Base-by-base conservation (phyloP, 148 eudicot genomes). In the Rhododendron kiyosumense region DNA sequence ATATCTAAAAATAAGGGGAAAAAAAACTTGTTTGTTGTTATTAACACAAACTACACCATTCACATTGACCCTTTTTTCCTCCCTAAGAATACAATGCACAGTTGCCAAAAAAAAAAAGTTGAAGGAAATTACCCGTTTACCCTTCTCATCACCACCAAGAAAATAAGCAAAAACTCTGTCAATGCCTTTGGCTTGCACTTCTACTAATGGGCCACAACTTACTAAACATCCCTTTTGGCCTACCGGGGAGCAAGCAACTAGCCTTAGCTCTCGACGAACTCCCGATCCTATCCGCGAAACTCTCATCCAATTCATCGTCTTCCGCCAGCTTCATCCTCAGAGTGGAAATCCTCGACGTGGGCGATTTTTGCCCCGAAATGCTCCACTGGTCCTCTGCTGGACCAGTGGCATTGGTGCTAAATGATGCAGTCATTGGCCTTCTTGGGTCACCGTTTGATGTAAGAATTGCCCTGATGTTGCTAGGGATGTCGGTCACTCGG, bases 311-410 rank as follows among this genome's bases (percentile, higher is more conserved):
- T 38, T 92, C 92, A 18, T 94, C 95, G 69, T 94, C 93, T 85
- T 96, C 98, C 3, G 94, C 96, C 67, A 94, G 83, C 85, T 93
- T 96, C 94, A 91, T 92, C 84, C 91, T 95, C 71, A 96, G 89
- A 13, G 95, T 96, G 1, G 94, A 85, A 24, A 95, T 15, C 69
- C 92, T 92, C 3, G 94, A 91, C 17, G 88, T 89, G 76, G 98
- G 94, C 10, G 94, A 89, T 46, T 90, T 93, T n/a, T 91, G 91
- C 34, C 95, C 97, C 0, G 98, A 92, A 17, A 91, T 91, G 52
- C 96, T 95, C 98, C 99, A 95, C 80, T 92, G 96, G 81, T 94
- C 98, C 51, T 94, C 94, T 45, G 91, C 87, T 84, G 87, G 89
- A 81, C 73, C 82, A 51, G 89, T 83, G 46, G 91, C 85, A 51